These are phyloP conservation scores for Lolium rigidum DNA, from an alignment of 176 grass and related monocot species.

Conservation along the genomic window DNA sequence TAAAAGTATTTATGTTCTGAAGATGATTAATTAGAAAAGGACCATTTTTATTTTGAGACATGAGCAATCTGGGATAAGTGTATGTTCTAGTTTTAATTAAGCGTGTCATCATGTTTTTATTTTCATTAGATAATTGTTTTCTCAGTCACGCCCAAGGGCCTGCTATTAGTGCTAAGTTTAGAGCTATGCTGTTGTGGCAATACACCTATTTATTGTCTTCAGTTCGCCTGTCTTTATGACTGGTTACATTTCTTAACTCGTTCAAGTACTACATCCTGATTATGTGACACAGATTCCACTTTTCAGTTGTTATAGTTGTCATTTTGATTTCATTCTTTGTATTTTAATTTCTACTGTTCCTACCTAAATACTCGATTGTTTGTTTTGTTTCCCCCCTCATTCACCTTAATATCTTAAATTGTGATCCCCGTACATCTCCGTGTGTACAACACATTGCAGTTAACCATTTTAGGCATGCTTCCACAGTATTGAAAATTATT, in stretches of 20 bases:
- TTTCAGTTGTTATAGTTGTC: background rate
- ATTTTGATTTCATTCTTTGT: background rate
- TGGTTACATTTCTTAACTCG: constrained; percentile 17
- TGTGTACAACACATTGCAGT: background rate
- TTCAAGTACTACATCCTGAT: background rate
- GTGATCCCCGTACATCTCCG: background rate
- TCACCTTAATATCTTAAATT: background rate
- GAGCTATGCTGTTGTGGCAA: background rate
- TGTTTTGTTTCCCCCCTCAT: background rate
- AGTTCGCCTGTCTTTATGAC: background rate
- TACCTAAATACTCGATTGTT: background rate
- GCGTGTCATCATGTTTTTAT: background rate
- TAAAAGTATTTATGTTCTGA: constrained; percentile 18
- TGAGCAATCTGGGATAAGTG: background rate
- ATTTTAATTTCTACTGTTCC: background rate
- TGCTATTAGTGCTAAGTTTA: background rate
- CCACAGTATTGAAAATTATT: background rate
- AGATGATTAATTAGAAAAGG: background rate
- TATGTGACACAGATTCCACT: background rate
- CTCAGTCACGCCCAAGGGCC: background rate
- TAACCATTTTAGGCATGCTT: background rate
- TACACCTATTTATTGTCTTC: background rate
- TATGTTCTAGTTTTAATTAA: background rate
- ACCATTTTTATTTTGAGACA: constrained; percentile 2
- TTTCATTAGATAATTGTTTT: background rate